Evolutionary conservation across 768 basidiomycete species (phyloP).

Genomic region (Tubosaeta brunneosetosa): DNA sequence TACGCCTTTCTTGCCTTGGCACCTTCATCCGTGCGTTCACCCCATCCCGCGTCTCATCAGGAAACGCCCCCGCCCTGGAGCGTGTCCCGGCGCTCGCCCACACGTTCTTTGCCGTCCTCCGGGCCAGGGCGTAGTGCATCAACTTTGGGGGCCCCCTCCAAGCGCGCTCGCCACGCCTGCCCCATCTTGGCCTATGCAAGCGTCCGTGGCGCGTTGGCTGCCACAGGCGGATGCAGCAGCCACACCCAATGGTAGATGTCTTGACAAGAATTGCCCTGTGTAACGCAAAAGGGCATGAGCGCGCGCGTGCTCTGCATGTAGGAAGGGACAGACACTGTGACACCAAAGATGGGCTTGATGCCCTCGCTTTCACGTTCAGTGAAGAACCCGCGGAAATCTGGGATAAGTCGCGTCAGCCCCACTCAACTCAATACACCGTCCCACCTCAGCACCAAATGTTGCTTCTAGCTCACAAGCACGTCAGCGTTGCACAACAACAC

Average conservation of each 20-base stretch:
- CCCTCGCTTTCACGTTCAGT: too few relatives aligned
- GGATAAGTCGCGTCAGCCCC: neutral
- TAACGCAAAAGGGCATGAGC: too few relatives aligned
- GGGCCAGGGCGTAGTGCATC: neutral
- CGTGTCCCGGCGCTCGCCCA: neutral
- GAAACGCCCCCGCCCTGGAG: slow-evolving; percentile 12
- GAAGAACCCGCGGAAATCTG: too few relatives aligned
- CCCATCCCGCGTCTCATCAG: slow-evolving; percentile 19
- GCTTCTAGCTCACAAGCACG: slow-evolving; percentile 36
- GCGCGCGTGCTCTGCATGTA: too few relatives aligned
- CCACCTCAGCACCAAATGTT: slow-evolving; percentile 56
- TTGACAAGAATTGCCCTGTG: too few relatives aligned
- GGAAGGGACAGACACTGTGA: too few relatives aligned
- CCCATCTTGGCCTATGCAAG: slow-evolving; percentile 20
- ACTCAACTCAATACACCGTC: neutral
- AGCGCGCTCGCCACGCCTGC: slow-evolving; percentile 15
- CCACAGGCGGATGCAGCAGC: slow-evolving; percentile 10
- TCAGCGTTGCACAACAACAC: neutral
- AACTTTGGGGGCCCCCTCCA: neutral
- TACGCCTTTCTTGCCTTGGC: slow-evolving; percentile 13
- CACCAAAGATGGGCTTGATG: too few relatives aligned
- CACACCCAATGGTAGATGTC: too few relatives aligned
- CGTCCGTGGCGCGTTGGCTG: slow-evolving; percentile 8
- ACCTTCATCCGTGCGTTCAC: slow-evolving; percentile 12
- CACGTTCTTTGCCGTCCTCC: neutral